Conservation (phyloP, 768 basidiomycete species). For the Nidularia pulvinata region DNA sequence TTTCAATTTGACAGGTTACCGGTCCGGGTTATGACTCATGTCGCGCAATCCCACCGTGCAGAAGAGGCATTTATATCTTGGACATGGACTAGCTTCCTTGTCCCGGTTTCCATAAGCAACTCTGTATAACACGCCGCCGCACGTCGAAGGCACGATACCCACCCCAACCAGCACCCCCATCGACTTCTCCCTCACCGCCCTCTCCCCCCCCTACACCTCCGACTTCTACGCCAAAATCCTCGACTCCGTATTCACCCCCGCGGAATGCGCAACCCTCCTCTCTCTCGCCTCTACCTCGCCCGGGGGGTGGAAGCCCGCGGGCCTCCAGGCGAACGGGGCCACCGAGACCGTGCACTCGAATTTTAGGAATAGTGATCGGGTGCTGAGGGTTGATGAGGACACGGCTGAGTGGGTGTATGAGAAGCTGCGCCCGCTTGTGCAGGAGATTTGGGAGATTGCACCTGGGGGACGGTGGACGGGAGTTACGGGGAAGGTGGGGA, state of each 20-base stretch:
- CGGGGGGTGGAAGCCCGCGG: constrained; percentile 89
- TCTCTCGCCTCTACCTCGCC: constrained; percentile 58
- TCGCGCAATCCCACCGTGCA: too few relatives aligned
- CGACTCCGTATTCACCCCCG: constrained; percentile 92
- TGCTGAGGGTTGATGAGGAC: constrained; percentile 65
- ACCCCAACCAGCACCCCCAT: constrained; percentile 39
- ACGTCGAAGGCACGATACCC: too few relatives aligned
- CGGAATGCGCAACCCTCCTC: constrained; percentile 83
- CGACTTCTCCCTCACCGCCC: constrained; percentile 41
- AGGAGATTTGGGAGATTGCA: constrained; percentile 24
- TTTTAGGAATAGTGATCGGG: constrained; percentile 88
- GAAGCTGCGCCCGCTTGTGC: constrained; percentile 26
- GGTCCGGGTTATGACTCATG: too few relatives aligned
- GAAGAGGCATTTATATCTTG: too few relatives aligned
- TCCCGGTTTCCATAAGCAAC: too few relatives aligned
- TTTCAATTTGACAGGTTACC: too few relatives aligned
- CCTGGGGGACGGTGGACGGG: constrained; percentile 25
- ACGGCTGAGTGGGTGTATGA: constrained; percentile 23
- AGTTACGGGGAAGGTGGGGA: constrained; percentile 24
- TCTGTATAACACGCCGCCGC: too few relatives aligned
- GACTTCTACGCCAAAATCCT: constrained; percentile 77
- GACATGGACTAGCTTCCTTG: too few relatives aligned
- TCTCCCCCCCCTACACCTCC: constrained; percentile 48
- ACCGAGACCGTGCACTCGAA: constrained; percentile 85
- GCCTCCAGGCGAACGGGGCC: constrained; percentile 97